These are phyloP conservation scores for Vigna nakashimae DNA, from an alignment of 306 rosid species.

Conservation along the genomic window DNA sequence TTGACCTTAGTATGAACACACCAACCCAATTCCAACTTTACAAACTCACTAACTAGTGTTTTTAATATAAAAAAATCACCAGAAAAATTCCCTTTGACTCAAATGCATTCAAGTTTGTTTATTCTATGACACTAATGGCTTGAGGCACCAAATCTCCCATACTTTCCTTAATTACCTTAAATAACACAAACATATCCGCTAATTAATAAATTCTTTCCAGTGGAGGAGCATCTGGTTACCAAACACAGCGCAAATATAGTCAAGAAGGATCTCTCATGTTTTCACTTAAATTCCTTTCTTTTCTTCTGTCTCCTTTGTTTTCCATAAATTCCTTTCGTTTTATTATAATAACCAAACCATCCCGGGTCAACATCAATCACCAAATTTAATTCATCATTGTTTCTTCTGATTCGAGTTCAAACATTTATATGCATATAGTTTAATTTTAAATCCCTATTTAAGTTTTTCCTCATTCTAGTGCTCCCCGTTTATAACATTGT, in stretches of 20 bases:
- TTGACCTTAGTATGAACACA: not conserved
- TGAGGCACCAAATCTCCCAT: not conserved
- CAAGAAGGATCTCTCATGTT: not conserved
- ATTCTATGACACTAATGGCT: not conserved
- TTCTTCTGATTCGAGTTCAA: not conserved
- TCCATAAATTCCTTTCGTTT: not conserved
- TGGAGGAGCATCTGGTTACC: not conserved
- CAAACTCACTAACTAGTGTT: not conserved
- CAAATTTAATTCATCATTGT: not conserved
- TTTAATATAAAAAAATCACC: not conserved
- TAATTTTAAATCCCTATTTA: not conserved
- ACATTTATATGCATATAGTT: not conserved
- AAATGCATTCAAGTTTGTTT: slow-evolving; percentile 16
- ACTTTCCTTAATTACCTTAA: slow-evolving; percentile 15
- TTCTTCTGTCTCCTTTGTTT: not conserved
- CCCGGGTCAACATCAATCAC: slow-evolving; percentile 6
- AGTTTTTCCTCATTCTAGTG: not conserved
- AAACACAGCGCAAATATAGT: not conserved
- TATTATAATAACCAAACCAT: not conserved
- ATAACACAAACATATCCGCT: not conserved
- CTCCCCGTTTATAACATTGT: not conserved
- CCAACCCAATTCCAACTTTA: slow-evolving; percentile 7
- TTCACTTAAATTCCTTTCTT: slow-evolving; percentile 20
- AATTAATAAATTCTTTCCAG: not conserved
- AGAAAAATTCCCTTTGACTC: slow-evolving; percentile 42